phyloP scores from a whole-genome alignment of 2,329 filamentous ascomycete genomes.

The Cadophora sp. region DNA sequence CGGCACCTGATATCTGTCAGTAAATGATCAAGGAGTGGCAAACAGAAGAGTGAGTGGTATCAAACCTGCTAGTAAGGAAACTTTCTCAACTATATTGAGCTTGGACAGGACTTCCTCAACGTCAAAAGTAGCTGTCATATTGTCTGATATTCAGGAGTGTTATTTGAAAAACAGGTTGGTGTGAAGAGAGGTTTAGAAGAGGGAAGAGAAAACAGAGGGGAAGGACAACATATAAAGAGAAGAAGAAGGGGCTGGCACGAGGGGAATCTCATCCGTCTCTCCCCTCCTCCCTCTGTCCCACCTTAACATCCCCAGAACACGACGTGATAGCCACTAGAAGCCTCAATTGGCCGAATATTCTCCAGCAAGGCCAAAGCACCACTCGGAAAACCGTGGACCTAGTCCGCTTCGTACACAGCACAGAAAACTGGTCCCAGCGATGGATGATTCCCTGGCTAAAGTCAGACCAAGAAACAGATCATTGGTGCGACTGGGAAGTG shows the following conservation, averaged over 20 bases:
- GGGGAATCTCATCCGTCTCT: background rate
- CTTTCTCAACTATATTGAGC: conserved; percentile 59
- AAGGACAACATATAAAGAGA: conserved; percentile 1
- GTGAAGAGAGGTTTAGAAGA: background rate
- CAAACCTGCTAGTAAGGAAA: conserved; percentile 57
- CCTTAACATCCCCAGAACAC: background rate
- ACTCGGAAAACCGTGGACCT: background rate
- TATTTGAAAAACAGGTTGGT: background rate
- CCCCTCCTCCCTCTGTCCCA: background rate
- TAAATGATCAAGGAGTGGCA: background rate
- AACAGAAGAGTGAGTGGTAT: background rate
- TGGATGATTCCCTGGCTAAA: conserved; percentile 17
- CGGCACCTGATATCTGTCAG: conserved; percentile 37
- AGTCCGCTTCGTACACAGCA: background rate
- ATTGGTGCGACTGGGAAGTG: conserved; percentile 14
- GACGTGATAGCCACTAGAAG: conserved; percentile 1
- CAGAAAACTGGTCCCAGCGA: conserved; percentile 5
- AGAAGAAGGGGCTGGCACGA: conserved; percentile 2
- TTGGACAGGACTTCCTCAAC: conserved; percentile 61
- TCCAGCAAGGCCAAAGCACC: background rate
- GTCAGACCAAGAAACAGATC: background rate
- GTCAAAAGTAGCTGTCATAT: conserved; percentile 51
- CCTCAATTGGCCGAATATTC: conserved; percentile 22
- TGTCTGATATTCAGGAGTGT: conserved; percentile 1
- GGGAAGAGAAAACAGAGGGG: background rate